Conservation (phyloP, 257 asterid genomes). For the Solanum medicagineum region DNA sequence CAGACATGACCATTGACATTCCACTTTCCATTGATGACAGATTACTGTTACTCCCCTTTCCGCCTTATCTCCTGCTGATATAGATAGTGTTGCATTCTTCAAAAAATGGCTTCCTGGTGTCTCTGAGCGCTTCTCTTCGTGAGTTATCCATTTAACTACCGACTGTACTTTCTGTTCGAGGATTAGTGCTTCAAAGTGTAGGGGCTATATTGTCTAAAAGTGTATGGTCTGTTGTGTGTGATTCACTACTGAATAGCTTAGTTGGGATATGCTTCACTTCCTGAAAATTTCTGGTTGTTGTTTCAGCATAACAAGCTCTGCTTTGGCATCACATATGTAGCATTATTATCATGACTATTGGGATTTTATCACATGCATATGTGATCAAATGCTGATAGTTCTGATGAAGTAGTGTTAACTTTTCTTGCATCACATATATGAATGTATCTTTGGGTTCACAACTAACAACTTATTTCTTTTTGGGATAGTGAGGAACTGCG, state of each 20-base stretch:
- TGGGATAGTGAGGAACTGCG: too few species aligned
- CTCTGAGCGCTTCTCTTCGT: constrained; percentile 8
- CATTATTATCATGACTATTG: neutral
- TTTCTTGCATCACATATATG: neutral
- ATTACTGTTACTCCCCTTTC: constrained; percentile 65
- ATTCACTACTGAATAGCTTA: neutral
- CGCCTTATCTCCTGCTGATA: constrained; percentile 56
- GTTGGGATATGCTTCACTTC: neutral
- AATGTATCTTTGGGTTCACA: neutral
- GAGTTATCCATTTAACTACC: neutral
- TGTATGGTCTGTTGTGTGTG: neutral
- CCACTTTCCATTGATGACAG: constrained; percentile 24
- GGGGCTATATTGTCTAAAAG: neutral
- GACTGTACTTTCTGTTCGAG: neutral
- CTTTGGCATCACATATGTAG: neutral
- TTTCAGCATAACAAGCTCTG: neutral
- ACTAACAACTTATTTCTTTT: neutral
- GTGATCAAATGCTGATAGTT: neutral
- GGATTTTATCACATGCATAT: neutral
- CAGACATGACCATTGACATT: neutral
- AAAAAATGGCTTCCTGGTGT: constrained; percentile 50
- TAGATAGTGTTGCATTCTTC: constrained; percentile 41
- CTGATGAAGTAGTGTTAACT: neutral
- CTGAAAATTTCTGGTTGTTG: neutral
- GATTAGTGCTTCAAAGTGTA: neutral